These are phyloP conservation scores for Aspergillus thermomutatus DNA, from an alignment of 2,329 filamentous ascomycete species.

Conservation along the genomic window DNA sequence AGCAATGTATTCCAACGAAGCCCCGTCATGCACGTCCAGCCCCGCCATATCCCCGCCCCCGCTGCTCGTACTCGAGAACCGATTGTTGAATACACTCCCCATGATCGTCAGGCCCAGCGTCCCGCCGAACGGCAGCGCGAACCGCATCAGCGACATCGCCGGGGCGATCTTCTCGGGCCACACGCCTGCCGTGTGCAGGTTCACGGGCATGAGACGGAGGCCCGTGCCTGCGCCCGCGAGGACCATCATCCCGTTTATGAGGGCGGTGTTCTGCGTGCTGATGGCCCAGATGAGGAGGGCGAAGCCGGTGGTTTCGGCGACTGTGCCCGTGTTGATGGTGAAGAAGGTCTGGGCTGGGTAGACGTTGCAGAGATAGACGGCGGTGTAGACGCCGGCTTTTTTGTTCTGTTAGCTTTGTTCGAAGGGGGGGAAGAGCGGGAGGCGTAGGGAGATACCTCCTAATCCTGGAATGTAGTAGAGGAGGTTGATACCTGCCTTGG, in stretches of 20 bases:
- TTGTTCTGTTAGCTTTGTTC: slow-evolving; percentile 12
- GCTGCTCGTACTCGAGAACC: slow-evolving; percentile 24
- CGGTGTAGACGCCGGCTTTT: slow-evolving; percentile 53
- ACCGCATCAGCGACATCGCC: slow-evolving; percentile 58
- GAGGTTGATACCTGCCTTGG: slow-evolving; percentile 55
- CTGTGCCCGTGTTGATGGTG: slow-evolving; percentile 54
- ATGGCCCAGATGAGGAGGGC: slow-evolving; percentile 58
- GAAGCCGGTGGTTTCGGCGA: slow-evolving; percentile 58
- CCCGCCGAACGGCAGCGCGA: slow-evolving; percentile 61
- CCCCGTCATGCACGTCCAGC: slow-evolving; percentile 30
- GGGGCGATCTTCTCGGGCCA: slow-evolving; percentile 57
- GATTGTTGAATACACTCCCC: slow-evolving; percentile 68
- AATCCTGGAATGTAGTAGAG: slow-evolving; percentile 64
- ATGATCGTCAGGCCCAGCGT: slow-evolving; percentile 65
- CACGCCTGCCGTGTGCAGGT: slow-evolving; percentile 61
- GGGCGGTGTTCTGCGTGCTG: slow-evolving; percentile 43
- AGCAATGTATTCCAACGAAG: slow-evolving; percentile 38
- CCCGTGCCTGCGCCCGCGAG: slow-evolving; percentile 62
- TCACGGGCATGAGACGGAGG: slow-evolving; percentile 62
- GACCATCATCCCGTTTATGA: slow-evolving; percentile 65
- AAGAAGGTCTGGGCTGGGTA: slow-evolving; percentile 62
- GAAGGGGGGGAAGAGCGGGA: neutral
- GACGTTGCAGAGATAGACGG: slow-evolving; percentile 58
- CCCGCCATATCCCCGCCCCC: slow-evolving; percentile 17
- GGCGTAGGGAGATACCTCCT: slow-evolving; percentile 42